A percentile compares a stretch with the other conserved stretches of the same genome.
Conservation (phyloP, 1,139 yeast genomes). For the Nadsonia commutata region DNA sequence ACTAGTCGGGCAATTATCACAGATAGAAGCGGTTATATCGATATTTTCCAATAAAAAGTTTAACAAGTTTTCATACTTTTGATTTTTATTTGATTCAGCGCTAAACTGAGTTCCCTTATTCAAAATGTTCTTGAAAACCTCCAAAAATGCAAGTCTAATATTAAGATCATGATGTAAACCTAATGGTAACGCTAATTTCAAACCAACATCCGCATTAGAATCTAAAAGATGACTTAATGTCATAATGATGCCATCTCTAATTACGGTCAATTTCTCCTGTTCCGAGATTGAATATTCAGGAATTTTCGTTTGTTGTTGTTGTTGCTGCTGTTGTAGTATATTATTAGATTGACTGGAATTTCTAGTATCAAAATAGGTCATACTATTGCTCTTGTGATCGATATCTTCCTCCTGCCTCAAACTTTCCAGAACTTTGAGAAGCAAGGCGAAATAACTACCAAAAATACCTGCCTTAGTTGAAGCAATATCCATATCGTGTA, state of each 20-base stretch:
- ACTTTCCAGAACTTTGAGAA: constrained; percentile 6
- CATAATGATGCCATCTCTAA: constrained; percentile 52
- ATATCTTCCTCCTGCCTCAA: constrained; percentile 12
- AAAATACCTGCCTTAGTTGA: constrained; percentile 5
- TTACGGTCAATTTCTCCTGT: constrained; percentile 34
- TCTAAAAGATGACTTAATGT: constrained; percentile 56
- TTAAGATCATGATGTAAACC: constrained; percentile 59
- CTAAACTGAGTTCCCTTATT: constrained; percentile 26
- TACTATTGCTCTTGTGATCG: constrained; percentile 9
- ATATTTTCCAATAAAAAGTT: constrained; percentile 11
- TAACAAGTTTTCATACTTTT: constrained; percentile 21
- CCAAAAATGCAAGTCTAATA: constrained; percentile 57
- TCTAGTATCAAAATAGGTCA: constrained; percentile 25
- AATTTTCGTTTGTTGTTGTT: no score
- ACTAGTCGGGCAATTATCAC: constrained; percentile 39
- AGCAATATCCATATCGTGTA: constrained; percentile 28
- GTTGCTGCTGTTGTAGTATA: no score
- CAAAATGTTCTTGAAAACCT: constrained; percentile 60
- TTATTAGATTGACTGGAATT: not conserved
- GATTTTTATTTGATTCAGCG: constrained; percentile 20
- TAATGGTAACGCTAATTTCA: constrained; percentile 60
- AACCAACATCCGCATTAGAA: constrained; percentile 64
- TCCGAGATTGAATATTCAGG: constrained; percentile 1
- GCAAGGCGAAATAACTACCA: constrained; percentile 5
- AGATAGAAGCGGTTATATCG: constrained; percentile 13